Evolutionary conservation across 2,329 filamentous ascomycete species (phyloP), one percentile per base, ranked within the genome.

Genomic region (Orbilia oligospora): DNA sequence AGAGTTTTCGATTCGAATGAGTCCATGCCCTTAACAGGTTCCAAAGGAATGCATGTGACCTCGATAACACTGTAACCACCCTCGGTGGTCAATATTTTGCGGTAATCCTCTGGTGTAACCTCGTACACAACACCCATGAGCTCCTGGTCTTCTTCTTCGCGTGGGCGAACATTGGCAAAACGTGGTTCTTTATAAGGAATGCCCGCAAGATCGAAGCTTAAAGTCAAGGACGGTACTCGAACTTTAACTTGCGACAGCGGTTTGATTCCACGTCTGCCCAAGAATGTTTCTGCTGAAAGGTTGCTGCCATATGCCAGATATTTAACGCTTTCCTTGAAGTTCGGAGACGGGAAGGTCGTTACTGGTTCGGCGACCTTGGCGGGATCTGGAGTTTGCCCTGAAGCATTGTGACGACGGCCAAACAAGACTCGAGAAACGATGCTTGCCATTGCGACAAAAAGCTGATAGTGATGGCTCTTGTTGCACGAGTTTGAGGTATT

Each of bases 81-180:
- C 84, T 99, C 96, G 4, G 94, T 97, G 4, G 91, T 91, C 78
- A 98, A 91, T 81, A 99, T 97, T 76, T 89, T 92, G 5, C 90
- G 88, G 83, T 93, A 99, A 85, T 99, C 96, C 51, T 88, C 84
- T 18, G 88, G 86, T 0, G 94, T 97, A 33, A 98, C 93, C 85
- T 98, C 94, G 86, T 99, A 99, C 3, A 98, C 96, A 16, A 97
- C 93, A 24, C 96, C 96, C 48, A 97, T 89, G 1, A 99, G 88
- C 3, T 93, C 93, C 82, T 94, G 94, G 80, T 90, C 86, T 16
- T 55, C 63, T 24, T 41, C 44, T 36, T 90, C 87, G 58, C 91
- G 89, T 66, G 87, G 87, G 16, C 88, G 88, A 1, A 91, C 91
- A 82, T 97, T 97, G 72, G 93, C 94, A 84, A 98, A 97, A 84